A percentile compares a stretch with the other conserved stretches of the same genome.
Evolutionary conservation across 2,329 filamentous ascomycete genomes (phyloP).

Genomic region (Aaosphaeria pasadenensis): DNA sequence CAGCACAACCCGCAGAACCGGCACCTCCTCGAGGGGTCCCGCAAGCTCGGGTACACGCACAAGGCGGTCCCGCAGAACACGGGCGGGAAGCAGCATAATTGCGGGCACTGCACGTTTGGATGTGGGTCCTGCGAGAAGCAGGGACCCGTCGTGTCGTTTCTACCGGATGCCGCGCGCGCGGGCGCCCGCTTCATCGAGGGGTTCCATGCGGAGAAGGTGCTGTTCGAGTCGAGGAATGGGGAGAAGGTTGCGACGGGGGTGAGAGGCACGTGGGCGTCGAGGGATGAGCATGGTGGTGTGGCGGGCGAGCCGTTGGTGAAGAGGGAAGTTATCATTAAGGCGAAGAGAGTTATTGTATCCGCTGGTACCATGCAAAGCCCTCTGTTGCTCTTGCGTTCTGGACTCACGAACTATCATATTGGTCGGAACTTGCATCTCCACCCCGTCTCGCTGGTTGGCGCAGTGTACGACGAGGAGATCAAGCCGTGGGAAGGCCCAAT

Average conservation of each 20-base stretch:
- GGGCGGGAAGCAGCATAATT: slow-evolving; percentile 69
- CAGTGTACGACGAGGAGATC: slow-evolving; percentile 67
- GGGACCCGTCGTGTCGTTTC: slow-evolving; percentile 71
- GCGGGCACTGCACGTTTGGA: slow-evolving; percentile 60
- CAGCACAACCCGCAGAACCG: slow-evolving; percentile 71
- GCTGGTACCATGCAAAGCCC: slow-evolving; percentile 76
- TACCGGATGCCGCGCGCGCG: slow-evolving; percentile 74
- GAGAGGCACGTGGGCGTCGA: slow-evolving; percentile 70
- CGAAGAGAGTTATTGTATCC: slow-evolving; percentile 77
- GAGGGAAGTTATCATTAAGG: slow-evolving; percentile 68
- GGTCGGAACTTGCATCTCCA: slow-evolving; percentile 81
- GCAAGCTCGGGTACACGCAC: slow-evolving; percentile 69
- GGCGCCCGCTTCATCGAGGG: slow-evolving; percentile 84
- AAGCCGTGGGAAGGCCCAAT: slow-evolving; percentile 67
- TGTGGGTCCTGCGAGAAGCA: slow-evolving; percentile 70
- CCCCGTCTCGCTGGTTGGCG: slow-evolving; percentile 59
- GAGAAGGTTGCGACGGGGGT: slow-evolving; percentile 66
- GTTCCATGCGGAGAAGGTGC: slow-evolving; percentile 66
- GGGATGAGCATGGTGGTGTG: slow-evolving; percentile 61
- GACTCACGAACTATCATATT: slow-evolving; percentile 76
- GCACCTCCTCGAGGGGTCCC: slow-evolving; percentile 70
- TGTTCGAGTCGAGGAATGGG: slow-evolving; percentile 60
- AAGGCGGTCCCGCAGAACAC: slow-evolving; percentile 76
- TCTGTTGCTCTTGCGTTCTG: slow-evolving; percentile 71
- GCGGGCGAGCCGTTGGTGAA: slow-evolving; percentile 51